Evolutionary conservation across 1,284 basidiomycete species (phyloP), one percentile per base, ranked within the genome.

Genomic region (Agaricales sp.): DNA sequence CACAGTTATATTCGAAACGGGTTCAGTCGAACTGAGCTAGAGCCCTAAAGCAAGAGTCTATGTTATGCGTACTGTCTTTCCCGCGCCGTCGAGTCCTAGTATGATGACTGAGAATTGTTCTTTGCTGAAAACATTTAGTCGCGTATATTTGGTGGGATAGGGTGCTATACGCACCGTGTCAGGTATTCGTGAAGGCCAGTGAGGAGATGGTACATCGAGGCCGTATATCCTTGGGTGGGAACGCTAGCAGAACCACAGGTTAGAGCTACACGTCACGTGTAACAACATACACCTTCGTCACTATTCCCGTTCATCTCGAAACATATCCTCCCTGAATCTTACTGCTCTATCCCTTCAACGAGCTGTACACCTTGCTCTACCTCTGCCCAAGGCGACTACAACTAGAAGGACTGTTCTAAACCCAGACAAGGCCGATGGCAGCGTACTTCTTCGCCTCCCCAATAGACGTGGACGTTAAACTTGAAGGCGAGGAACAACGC

Each of bases 61-160:
- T n/a, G n/a, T n/a, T 18, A 4, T 51, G 65, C 71, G 55, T 57
- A 92, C 91, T 50, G 92, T 94, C 72, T 96, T 96, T 45, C 92
- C 93, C 19, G 92, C 92, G 13, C 83, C 84, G 60, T 89, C 87
- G 14, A 90, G 73, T 20, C 92, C 92, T 49, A 96, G 82, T 59
- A 96, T 95, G 50, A 95, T 87, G 23, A 96, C 82, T 11, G 87
- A 92, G 64, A 93, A 95, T 59, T 95, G 90, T 56, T 95, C 92
- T 67, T 95, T 95, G 56, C 85, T 86, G 56, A 20, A 45, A 35
- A 37, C 37, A 51, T 22, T 38, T 49, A 56, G 47, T 50, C 37
- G 47, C 22, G 12, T 13, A 45, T 11, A n/a, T 8, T 21, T 4
- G 14, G 39, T n/a, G 25, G 1, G 4, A 68, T 60, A 22, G 57